Evolutionary conservation across 129 eudicot genomes (phyloP).

Genomic region (Oenanthe sinensis): DNA sequence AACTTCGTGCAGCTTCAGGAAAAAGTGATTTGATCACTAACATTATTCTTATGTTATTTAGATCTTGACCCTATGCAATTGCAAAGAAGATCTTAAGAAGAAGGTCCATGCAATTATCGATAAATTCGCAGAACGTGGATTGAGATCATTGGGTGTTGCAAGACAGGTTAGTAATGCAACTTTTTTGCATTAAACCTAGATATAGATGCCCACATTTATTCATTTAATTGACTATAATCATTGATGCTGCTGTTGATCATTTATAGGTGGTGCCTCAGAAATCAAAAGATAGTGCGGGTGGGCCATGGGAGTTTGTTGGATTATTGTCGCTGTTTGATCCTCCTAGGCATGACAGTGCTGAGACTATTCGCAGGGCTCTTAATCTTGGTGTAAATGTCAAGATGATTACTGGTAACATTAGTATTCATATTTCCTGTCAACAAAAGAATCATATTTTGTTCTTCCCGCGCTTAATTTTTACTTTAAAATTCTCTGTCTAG

Average conservation of each 20-base stretch:
- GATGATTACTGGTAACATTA: constrained; percentile 70
- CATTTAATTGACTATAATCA: not conserved
- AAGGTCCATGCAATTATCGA: constrained; percentile 80
- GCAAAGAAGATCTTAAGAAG: constrained; percentile 67
- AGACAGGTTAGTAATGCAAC: constrained; percentile 44
- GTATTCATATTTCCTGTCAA: not conserved
- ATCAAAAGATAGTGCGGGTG: constrained; percentile 66
- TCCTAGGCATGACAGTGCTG: constrained; percentile 93
- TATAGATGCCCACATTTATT: not conserved
- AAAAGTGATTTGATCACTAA: not conserved
- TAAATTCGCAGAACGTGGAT: constrained; percentile 82
- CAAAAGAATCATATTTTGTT: not conserved
- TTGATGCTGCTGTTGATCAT: not conserved
- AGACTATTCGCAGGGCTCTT: constrained; percentile 84
- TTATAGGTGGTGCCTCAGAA: constrained; percentile 81
- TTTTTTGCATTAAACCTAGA: not conserved
- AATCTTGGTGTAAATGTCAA: constrained; percentile 86
- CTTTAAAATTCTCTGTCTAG: constrained; percentile 14
- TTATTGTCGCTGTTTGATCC: constrained; percentile 77
- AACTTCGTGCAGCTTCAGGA: not conserved
- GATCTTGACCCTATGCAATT: constrained; percentile 72
- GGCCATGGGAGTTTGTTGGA: constrained; percentile 84
- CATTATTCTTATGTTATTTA: constrained; percentile 10
- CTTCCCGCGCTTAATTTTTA: not conserved
- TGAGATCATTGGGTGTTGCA: constrained; percentile 83